Base-by-base conservation (phyloP, 2,329 filamentous ascomycete species). In the Ascochyta lentis region DNA sequence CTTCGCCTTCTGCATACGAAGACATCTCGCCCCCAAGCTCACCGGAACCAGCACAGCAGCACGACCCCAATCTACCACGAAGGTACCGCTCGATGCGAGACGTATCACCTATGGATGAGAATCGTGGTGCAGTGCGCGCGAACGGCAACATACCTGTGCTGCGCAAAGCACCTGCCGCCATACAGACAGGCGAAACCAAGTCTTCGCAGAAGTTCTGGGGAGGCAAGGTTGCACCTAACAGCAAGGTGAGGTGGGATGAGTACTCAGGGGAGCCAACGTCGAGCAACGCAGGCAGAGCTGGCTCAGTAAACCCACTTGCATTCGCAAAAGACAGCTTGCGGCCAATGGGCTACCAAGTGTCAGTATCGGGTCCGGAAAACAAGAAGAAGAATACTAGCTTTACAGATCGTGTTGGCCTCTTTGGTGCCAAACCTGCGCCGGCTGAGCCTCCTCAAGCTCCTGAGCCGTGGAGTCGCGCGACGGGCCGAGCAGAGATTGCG, bases 401-500 rank as follows among this genome's bases (percentile, higher is more conserved):
- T 40, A 56, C 64, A 27, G 71, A 74, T 34, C 72, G 70, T 26
- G 64, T 69, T 16, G 61, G 60, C 35, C 65, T 68, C 29, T 60
- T 71, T 31, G 64, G 64, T 13, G 58, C 63, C 19, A 70, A 63
- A 40, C 59, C 66, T 22, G 49, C 68, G 15, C 63, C 65, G n/a
- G 44, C 65, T 58, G 78, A 81, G 24, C 78, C 69, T 47, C 79
- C 86, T 5, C 67, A 64, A 49, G 61, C 59, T 19, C 74, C 75
- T 39, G 76, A 79, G 49, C 79, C 86, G 54, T 92, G 90, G 90
- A 88, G 87, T 65, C 89, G 89, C 16, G 86, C 86, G 34, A 91
- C 87, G 70, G 90, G 90, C 26, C 84, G 89, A 61, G 82, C 82
- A 38, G 79, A 84, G 33, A 80, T 91, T 52, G 83, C 90, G 31